A percentile compares a stretch with the other conserved stretches of the same genome.
Evolutionary conservation across 75 land plant species (phyloP).

Genomic region (Cunninghamia lanceolata): DNA sequence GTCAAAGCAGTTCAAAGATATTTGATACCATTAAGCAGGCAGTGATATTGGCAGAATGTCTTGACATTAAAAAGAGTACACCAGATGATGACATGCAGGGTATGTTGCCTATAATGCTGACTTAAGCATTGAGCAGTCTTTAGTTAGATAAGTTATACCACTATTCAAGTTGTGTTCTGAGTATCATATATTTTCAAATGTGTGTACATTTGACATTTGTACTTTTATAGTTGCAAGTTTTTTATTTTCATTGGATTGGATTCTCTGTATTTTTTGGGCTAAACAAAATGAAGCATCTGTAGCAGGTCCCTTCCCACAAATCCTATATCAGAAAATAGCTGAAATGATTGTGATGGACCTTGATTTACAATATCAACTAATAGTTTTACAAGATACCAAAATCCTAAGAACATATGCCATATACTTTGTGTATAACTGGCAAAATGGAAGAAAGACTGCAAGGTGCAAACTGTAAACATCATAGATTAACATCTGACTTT

Average conservation of each 20-base stretch:
- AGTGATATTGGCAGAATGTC: slow-evolving; percentile 67
- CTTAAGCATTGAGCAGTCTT: neutral
- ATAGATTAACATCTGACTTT: neutral
- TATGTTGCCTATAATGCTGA: slow-evolving; percentile 17
- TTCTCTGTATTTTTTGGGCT: neutral
- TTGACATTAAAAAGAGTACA: slow-evolving; percentile 54
- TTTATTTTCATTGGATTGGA: neutral
- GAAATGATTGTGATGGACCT: neutral
- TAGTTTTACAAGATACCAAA: neutral
- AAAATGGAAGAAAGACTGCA: neutral
- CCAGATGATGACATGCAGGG: slow-evolving; percentile 86
- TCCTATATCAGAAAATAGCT: neutral
- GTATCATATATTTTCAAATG: neutral
- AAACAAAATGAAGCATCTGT: neutral
- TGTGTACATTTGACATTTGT: neutral
- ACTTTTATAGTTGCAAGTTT: neutral
- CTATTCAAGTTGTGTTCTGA: neutral
- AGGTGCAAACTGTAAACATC: neutral
- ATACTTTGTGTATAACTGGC: neutral
- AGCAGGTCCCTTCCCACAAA: neutral
- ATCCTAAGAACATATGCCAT: neutral
- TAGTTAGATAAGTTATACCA: neutral
- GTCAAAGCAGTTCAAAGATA: slow-evolving; percentile 5
- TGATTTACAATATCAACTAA: neutral
- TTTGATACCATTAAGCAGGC: slow-evolving; percentile 60